Conservation (phyloP, 345 rosid genomes). For the Garcia nutans region DNA sequence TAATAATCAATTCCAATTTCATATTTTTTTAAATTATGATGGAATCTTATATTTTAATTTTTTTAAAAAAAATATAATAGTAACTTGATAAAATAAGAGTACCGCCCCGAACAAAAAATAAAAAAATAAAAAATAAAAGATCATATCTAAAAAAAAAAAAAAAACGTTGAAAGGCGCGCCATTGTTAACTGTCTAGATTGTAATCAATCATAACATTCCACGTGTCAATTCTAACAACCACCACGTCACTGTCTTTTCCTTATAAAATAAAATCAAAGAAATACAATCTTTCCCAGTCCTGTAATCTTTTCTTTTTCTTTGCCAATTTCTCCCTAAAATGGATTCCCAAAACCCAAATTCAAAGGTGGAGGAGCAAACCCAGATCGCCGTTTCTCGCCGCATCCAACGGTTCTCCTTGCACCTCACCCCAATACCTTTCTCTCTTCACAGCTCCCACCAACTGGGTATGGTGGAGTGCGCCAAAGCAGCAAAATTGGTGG, state of each 20-base stretch:
- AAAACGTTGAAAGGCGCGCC: conserved; percentile 49
- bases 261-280: conserved; percentile 10
- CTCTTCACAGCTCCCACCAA: conserved; percentile 1
- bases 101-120: too few relatives aligned
- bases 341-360: conserved; percentile 13
- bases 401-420: conserved; percentile 58
- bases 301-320: background rate
- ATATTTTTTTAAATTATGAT: too few relatives aligned
- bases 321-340: background rate
- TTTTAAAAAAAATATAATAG: too few relatives aligned
- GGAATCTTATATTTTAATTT: too few relatives aligned
- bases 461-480: conserved; percentile 33
- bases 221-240: conserved; percentile 1
- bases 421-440: conserved; percentile 35
- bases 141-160: background rate
- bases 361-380: conserved; percentile 30
- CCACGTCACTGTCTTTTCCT: conserved; percentile 26
- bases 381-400: conserved; percentile 38
- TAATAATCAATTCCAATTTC: too few relatives aligned
- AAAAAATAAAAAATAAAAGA: too few relatives aligned
- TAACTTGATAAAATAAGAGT: too few relatives aligned
- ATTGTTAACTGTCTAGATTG: conserved; percentile 16
- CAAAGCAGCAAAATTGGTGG: conserved; percentile 47
- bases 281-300: background rate
- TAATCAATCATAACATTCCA: conserved; percentile 36